These are phyloP conservation scores for Lactarius hengduanensis DNA, from an alignment of 768 basidiomycete genomes.

Conservation along the genomic window DNA sequence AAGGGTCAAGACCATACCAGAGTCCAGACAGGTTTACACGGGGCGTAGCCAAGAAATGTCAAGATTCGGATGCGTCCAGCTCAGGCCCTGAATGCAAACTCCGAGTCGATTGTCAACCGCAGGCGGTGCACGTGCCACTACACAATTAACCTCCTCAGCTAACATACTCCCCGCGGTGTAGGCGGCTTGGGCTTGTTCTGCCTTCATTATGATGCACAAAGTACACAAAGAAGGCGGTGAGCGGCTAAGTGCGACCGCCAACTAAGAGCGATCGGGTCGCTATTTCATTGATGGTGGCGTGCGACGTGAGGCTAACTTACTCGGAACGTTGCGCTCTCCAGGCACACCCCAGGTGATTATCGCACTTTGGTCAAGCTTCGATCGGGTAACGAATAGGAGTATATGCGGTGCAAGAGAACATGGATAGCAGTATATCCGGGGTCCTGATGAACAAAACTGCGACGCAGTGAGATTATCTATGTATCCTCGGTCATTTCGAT, in stretches of 20 bases:
- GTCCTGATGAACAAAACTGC: background rate
- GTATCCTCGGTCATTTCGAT: constrained; percentile 61
- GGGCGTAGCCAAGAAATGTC: constrained; percentile 2
- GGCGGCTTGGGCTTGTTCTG: background rate
- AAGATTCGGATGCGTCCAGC: background rate
- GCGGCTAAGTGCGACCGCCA: background rate
- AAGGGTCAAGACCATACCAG: constrained; percentile 13
- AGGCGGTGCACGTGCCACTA: background rate
- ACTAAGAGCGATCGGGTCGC: background rate
- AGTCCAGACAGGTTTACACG: constrained; percentile 8
- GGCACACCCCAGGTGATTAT: background rate
- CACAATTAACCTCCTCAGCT: background rate
- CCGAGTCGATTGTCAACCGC: background rate
- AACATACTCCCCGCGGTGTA: background rate
- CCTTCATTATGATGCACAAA: background rate
- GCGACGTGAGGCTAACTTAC: background rate
- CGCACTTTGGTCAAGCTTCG: background rate
- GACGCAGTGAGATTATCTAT: constrained; percentile 11
- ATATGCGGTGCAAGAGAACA: background rate
- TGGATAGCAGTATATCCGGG: background rate
- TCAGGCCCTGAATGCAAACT: background rate
- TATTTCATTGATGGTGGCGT: background rate
- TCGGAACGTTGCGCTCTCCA: background rate
- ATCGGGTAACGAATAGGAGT: background rate
- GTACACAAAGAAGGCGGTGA: background rate